Conservation (phyloP, 192 early-diverging fungal species). For the Coemansia sp. region DNA sequence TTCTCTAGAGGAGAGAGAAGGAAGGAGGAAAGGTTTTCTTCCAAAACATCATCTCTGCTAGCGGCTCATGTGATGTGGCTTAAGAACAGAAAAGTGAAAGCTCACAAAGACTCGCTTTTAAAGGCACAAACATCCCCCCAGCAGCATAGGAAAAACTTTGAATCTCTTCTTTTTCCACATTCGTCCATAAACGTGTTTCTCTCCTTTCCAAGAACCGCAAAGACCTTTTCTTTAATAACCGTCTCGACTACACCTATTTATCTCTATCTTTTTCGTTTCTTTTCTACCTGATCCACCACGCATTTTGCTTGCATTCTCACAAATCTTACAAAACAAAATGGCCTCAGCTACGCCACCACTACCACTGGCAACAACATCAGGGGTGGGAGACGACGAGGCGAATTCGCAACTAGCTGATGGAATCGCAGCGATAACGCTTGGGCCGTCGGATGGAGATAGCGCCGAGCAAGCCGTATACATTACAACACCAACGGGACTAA, state of each 20-base stretch:
- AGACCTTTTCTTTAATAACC: background rate
- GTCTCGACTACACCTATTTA: too few relatives aligned
- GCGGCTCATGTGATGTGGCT: too few relatives aligned
- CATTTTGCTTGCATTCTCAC: background rate
- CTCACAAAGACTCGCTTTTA: background rate
- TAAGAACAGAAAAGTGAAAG: background rate
- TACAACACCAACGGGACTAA: constrained; percentile 40
- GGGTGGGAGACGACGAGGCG: background rate
- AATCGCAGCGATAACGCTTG: constrained; percentile 30
- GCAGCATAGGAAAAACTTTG: too few relatives aligned
- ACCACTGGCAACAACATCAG: background rate
- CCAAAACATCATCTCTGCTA: too few relatives aligned
- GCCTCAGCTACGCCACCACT: background rate
- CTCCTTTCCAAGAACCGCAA: too few relatives aligned
- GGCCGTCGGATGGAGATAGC: constrained; percentile 25
- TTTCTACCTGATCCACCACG: background rate
- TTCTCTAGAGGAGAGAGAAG: too few relatives aligned
- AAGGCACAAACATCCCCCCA: too few relatives aligned
- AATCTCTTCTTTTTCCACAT: too few relatives aligned
- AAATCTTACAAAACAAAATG: background rate
- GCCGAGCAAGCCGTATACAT: constrained; percentile 22
- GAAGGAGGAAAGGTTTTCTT: too few relatives aligned
- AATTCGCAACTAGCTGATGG: constrained; percentile 12
- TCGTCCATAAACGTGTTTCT: too few relatives aligned
- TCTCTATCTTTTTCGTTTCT: background rate